Conservation (phyloP, 1,284 basidiomycete species). For the Austroboletus niveus region DNA sequence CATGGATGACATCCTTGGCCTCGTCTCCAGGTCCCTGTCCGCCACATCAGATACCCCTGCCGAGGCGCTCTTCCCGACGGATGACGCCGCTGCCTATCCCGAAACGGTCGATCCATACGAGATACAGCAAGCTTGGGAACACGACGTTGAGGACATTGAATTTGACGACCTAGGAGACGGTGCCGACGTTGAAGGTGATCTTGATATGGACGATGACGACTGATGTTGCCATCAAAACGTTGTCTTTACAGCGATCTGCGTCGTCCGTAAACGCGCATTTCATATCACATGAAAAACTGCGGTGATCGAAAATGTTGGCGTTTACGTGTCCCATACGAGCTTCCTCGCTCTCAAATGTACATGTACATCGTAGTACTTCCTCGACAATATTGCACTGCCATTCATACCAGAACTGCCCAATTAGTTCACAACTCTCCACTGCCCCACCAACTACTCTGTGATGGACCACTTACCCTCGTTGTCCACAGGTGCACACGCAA, state of each 20-base stretch:
- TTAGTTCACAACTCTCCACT: too few species aligned
- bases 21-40: slow-evolving; percentile 54
- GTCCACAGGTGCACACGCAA: slow-evolving; percentile 44
- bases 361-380: too few species aligned
- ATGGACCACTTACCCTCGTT: slow-evolving; percentile 27
- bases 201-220: slow-evolving; percentile 66
- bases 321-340: neutral
- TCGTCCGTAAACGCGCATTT: neutral
- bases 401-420: too few species aligned
- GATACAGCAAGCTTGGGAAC: slow-evolving; percentile 32
- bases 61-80: neutral
- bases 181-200: slow-evolving; percentile 65
- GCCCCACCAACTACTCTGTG: too few species aligned
- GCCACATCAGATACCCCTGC: slow-evolving; percentile 17
- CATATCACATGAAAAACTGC: neutral
- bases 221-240: slow-evolving; percentile 18
- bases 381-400: too few species aligned
- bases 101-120: slow-evolving; percentile 21
- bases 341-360: neutral
- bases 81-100: neutral
- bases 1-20: slow-evolving; percentile 67
- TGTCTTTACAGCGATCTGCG: neutral
- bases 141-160: slow-evolving; percentile 42
- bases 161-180: slow-evolving; percentile 71
- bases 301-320: neutral